Conservation (phyloP, 1,284 basidiomycete genomes). For the Taiwanofungus camphoratus region DNA sequence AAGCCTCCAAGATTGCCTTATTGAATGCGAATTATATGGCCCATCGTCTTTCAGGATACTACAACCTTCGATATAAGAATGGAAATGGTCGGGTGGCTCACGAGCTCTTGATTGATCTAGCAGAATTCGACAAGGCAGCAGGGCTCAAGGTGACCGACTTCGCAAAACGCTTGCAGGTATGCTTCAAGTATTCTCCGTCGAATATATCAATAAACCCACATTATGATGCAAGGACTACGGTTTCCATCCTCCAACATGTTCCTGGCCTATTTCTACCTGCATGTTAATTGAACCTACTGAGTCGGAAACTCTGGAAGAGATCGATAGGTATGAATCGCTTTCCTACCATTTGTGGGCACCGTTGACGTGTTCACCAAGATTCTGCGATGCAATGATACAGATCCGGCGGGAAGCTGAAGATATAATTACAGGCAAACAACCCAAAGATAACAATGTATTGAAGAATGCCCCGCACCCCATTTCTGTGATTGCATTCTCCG, state of each 20-base stretch:
- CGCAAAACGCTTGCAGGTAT: conserved; percentile 87
- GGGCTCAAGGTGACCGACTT: conserved; percentile 94
- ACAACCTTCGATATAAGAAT: conserved; percentile 89
- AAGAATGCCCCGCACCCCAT: conserved; percentile 94
- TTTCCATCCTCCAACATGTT: conserved; percentile 89
- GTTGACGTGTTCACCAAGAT: conserved; percentile 44
- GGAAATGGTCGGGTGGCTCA: conserved; percentile 89
- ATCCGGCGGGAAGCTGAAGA: conserved; percentile 92
- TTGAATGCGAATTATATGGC: conserved; percentile 98
- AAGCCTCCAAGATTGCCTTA: conserved; percentile 83
- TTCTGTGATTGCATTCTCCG: conserved; percentile 61
- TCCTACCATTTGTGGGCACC: too few species aligned
- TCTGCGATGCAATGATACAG: conserved; percentile 95
- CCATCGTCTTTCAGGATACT: conserved; percentile 77
- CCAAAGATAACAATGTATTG: conserved; percentile 84
- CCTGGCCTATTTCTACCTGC: conserved; percentile 91
- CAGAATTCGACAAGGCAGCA: conserved; percentile 86
- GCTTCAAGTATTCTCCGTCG: conserved; percentile 15
- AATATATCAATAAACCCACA: too few species aligned
- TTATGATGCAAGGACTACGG: conserved; percentile 64
- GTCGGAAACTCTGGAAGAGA: conserved; percentile 85
- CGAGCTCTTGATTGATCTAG: conserved; percentile 92
- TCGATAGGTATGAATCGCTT: conserved; percentile 65
- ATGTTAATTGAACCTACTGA: conserved; percentile 97
- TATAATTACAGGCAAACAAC: conserved; percentile 79